phyloP scores from a whole-genome alignment of 768 basidiomycete species.

The Guyanaporus albipodus region DNA sequence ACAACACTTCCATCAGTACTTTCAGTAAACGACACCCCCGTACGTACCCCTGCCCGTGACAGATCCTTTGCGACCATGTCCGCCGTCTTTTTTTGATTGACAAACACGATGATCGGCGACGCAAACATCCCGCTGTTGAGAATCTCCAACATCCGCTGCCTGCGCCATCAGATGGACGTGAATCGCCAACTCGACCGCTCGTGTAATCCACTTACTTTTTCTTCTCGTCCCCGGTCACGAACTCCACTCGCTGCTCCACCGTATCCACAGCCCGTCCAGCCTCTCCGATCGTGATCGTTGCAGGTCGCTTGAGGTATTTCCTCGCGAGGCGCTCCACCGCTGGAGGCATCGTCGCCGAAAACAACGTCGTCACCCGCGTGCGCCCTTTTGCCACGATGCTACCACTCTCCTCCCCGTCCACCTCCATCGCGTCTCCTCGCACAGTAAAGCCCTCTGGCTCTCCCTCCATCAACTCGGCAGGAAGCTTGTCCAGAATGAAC shows the following conservation, averaged over 20 bases:
- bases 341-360: conserved; percentile 98
- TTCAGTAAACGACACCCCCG: too few species aligned
- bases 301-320: conserved; percentile 91
- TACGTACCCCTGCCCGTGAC: conserved; percentile 80
- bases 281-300: conserved; percentile 96
- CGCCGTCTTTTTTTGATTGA: conserved; percentile 99
- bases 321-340: conserved; percentile 93
- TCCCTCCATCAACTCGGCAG: conserved; percentile 82
- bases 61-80: conserved; percentile 97
- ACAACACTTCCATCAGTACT: conserved; percentile 1
- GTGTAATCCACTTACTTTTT: conserved; percentile 82
- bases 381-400: conserved; percentile 51
- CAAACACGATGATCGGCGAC: conserved; percentile 96
- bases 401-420: conserved; percentile 63
- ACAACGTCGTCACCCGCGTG: conserved; percentile 90
- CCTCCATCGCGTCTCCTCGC: conserved; percentile 63
- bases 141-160: conserved; percentile 84
- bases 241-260: conserved; percentile 94
- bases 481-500: conserved; percentile 92
- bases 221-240: conserved; percentile 90
- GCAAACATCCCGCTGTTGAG: conserved; percentile 80
- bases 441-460: conserved; percentile 38
- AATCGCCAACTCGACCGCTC: neutral
- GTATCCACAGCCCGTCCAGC: conserved; percentile 98
- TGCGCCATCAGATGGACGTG: conserved; percentile 30